Evolutionary conservation across 208 protist species (phyloP).

Genomic region (Acanthamoeba castellanii): DNA sequence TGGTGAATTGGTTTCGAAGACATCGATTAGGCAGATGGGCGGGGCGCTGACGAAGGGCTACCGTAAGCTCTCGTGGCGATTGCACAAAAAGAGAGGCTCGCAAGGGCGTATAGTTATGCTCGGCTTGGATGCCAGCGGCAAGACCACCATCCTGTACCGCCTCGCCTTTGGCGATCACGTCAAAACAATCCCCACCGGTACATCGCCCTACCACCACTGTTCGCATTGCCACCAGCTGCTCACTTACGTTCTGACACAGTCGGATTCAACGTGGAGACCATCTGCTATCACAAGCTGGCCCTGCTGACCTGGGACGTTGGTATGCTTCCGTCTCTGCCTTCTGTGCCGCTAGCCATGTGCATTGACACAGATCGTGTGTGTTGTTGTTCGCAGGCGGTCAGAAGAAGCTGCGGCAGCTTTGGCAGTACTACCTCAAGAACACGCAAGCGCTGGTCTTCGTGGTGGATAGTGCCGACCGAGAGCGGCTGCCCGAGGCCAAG

Average conservation of each 20-base stretch:
- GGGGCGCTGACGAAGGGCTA: background rate
- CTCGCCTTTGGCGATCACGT: slow-evolving; percentile 45
- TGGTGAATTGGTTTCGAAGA: background rate
- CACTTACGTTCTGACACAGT: background rate
- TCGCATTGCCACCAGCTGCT: background rate
- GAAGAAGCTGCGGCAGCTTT: slow-evolving; percentile 90
- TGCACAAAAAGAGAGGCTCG: background rate
- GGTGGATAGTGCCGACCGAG: slow-evolving; percentile 92
- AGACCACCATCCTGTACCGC: slow-evolving; percentile 71
- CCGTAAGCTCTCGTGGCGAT: background rate
- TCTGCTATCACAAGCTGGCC: slow-evolving; percentile 24
- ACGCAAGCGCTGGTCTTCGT: slow-evolving; percentile 94
- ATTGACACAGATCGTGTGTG: background rate
- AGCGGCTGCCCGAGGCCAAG: slow-evolving; percentile 89
- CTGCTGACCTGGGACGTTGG: slow-evolving; percentile 66
- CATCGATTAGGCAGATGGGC: background rate
- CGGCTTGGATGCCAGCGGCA: slow-evolving; percentile 20
- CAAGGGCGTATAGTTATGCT: slow-evolving; percentile 35
- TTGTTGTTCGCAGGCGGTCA: background rate
- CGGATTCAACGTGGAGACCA: slow-evolving; percentile 73
- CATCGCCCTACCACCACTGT: background rate
- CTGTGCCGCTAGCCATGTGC: background rate
- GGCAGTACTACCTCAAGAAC: slow-evolving; percentile 93
- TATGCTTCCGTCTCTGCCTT: background rate
- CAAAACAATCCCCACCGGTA: slow-evolving; percentile 62